These are phyloP conservation scores for Boletus calvinii DNA, from an alignment of 1,284 basidiomycete genomes.

Conservation along the genomic window DNA sequence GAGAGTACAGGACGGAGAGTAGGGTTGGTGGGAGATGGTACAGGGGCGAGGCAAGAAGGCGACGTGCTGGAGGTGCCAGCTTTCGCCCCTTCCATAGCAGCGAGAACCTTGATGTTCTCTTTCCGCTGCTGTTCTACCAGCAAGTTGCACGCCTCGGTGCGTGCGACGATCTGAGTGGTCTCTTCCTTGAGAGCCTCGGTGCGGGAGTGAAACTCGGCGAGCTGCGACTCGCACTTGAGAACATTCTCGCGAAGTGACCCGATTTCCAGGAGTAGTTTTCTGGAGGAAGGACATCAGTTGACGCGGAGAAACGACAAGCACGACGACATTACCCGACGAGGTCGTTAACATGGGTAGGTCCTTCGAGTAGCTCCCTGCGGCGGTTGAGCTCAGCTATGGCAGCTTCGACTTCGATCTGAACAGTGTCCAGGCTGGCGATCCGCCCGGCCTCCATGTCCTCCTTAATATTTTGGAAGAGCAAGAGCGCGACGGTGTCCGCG, in stretches of 20 bases:
- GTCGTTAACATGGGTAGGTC: slow-evolving; percentile 2
- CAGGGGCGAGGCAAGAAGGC: neutral
- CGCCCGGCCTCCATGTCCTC: slow-evolving; percentile 15
- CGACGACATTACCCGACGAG: slow-evolving; percentile 9
- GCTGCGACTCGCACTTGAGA: slow-evolving; percentile 13
- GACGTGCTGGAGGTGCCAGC: neutral
- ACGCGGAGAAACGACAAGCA: neutral
- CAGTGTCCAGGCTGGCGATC: slow-evolving; percentile 10
- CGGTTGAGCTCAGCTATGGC: slow-evolving; percentile 15
- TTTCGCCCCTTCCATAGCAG: slow-evolving; percentile 1
- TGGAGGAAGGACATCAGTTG: slow-evolving; percentile 8
- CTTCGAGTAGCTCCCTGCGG: neutral
- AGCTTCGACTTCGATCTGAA: slow-evolving; percentile 15
- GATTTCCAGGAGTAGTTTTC: slow-evolving; percentile 16
- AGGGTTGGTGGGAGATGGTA: neutral
- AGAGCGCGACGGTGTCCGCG: slow-evolving; percentile 5
- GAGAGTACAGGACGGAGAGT: neutral
- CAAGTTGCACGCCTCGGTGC: slow-evolving; percentile 6
- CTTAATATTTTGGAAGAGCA: slow-evolving; percentile 16
- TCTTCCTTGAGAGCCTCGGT: slow-evolving; percentile 12
- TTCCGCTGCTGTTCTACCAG: slow-evolving; percentile 11
- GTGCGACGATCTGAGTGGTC: neutral
- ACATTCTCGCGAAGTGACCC: slow-evolving; percentile 9
- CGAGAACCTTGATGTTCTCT: slow-evolving; percentile 6
- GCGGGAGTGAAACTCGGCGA: slow-evolving; percentile 6